Evolutionary conservation across 2,329 filamentous ascomycete species (phyloP), one percentile per base, ranked within the genome.

Genomic region (Aspergillus novoparasiticus): DNA sequence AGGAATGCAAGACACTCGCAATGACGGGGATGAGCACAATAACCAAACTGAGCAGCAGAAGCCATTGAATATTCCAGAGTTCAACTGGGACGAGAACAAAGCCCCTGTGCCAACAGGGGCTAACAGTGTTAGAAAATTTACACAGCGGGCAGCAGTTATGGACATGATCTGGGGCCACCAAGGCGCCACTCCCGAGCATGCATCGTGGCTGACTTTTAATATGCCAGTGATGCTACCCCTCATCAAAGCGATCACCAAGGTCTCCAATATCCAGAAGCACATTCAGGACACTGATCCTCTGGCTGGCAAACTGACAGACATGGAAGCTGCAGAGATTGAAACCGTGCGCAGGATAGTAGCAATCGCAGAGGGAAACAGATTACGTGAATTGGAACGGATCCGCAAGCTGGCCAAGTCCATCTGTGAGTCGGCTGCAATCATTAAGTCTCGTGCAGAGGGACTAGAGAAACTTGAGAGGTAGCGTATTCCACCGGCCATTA

Each of bases 141-240:
- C 61, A 6, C 56, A 68, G 51, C 66, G 68, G 16, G 68, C 67
- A n/a, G 65, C 50, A 19, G 68, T 66, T 4, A 70, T 71, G 67
- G 68, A 69, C 57, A 46, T 66, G 10, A 39, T 70, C 53, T 71
- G 66, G 62, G 64, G 53, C n/a, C 63, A 66, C 43, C 54, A 67
- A 46, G 67, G 68, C n/a, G 65, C 68, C 50, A 72, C 64, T 19
- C 62, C 69, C 5, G 64, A 71, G 45, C 64, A 75, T 65, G 69
- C 71, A 6, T 55, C 64, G 4, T 75, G 71, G 70, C 62, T 73
- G 19, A 68, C 65, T 2, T 64, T 59, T 21, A 64, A 71, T 43
- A 63, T 66, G 58, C 14, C 56, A 3, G 2, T 4, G 0, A n/a
- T 67, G 23, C 14, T 71, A 23, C 69, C 71, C 2, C 65, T 74